These are phyloP conservation scores for Primulina huaijiensis DNA, from an alignment of 257 asterid species.

Conservation along the genomic window DNA sequence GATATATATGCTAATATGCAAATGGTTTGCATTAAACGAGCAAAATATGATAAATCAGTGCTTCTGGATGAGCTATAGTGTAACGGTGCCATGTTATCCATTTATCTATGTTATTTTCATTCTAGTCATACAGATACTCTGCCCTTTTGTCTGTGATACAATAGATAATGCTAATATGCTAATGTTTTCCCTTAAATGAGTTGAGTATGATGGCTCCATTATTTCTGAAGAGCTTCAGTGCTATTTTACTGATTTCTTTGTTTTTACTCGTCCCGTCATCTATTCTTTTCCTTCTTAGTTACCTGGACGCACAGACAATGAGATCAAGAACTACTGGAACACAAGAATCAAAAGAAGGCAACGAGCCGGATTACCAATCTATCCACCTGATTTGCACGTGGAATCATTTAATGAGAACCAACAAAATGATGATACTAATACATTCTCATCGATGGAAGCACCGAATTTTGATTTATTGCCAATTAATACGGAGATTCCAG, in stretches of 20 bases:
- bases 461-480: conserved; percentile 30
- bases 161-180: background rate
- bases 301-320: conserved; percentile 67
- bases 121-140: conserved; percentile 3
- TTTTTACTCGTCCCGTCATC: background rate
- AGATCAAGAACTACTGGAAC: conserved; percentile 65
- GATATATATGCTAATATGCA: background rate
- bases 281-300: conserved; percentile 27
- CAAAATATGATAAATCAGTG: background rate
- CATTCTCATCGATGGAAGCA: conserved; percentile 28
- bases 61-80: background rate
- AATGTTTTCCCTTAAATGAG: background rate
- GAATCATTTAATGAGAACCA: conserved; percentile 30
- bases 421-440: conserved; percentile 26
- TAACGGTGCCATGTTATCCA: background rate
- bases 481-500: conserved; percentile 38
- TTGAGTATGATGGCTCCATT: background rate
- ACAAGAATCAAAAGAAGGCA: conserved; percentile 55
- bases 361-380: conserved; percentile 56
- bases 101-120: background rate
- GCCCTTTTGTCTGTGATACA: background rate
- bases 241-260: conserved; percentile 4
- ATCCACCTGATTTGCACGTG: conserved; percentile 44
- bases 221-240: background rate
- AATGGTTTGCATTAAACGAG: background rate